Percentiles rank a stretch among this genome's conserved stretches.
phyloP scores from a whole-genome alignment of 2,329 filamentous ascomycete species.

The Nemania diffusa region DNA sequence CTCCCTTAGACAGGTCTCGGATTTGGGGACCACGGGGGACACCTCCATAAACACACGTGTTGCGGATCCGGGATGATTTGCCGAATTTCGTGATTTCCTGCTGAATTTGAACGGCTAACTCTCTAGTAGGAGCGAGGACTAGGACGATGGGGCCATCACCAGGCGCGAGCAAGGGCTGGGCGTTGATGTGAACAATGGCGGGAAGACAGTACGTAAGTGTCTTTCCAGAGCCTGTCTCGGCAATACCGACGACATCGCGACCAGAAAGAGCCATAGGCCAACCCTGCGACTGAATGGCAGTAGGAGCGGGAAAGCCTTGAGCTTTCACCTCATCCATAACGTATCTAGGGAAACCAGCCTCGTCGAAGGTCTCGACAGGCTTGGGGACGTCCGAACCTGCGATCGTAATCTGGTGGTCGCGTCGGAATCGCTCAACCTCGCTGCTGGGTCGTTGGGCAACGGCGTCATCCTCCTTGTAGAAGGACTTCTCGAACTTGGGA shows the following conservation, averaged over 20 bases:
- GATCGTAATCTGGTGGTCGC: slow-evolving; percentile 84
- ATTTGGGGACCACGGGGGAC: slow-evolving; percentile 98
- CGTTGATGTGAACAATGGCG: slow-evolving; percentile 99
- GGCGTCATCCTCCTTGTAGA: slow-evolving; percentile 94
- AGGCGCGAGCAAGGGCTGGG: slow-evolving; percentile 92
- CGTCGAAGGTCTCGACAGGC: slow-evolving; percentile 96
- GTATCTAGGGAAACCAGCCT: slow-evolving; percentile 95
- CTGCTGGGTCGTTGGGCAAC: slow-evolving; percentile 78
- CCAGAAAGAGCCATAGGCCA: slow-evolving; percentile 99
- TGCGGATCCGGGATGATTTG: slow-evolving; percentile 96
- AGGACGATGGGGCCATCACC: slow-evolving; percentile 97
- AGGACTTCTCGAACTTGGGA: slow-evolving; percentile 98
- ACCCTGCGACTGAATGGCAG: slow-evolving; percentile 96
- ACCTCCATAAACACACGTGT: slow-evolving; percentile 99
- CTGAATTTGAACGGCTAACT: slow-evolving; percentile 98
- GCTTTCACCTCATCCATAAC: slow-evolving; percentile 99
- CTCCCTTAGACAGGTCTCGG: slow-evolving; percentile 90
- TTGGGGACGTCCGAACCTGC: slow-evolving; percentile 85
- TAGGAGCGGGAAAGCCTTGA: slow-evolving; percentile 92
- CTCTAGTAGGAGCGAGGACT: slow-evolving; percentile 94
- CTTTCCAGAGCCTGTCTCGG: slow-evolving; percentile 99
- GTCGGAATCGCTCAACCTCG: slow-evolving; percentile 90
- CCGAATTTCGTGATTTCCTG: slow-evolving; percentile 99
- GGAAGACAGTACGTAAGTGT: slow-evolving; percentile 98
- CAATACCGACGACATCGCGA: slow-evolving; percentile 98